Evolutionary conservation across 371 early-diverging fungal species (phyloP).

Genomic region (Mortierella sp.): DNA sequence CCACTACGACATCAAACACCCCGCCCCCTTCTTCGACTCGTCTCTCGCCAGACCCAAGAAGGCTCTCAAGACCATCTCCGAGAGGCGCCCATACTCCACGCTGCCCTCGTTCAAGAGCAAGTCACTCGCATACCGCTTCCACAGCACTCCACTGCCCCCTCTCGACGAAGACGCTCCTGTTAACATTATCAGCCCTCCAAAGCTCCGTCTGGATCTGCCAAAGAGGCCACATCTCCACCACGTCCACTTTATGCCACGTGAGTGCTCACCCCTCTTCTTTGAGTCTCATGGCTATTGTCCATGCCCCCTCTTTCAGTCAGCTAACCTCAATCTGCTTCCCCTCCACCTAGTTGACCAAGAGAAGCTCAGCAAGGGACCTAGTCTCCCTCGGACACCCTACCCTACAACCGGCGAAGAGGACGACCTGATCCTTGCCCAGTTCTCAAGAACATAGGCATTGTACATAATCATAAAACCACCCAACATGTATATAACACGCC

Average conservation of each 20-base stretch:
- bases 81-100: conserved; percentile 1
- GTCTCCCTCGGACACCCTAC: conserved; percentile 40
- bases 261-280: background rate
- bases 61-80: conserved; percentile 4
- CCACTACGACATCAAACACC: conserved; percentile 3
- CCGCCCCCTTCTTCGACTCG: conserved; percentile 3
- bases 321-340: no score
- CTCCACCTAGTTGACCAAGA: conserved; percentile 2
- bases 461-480: no score
- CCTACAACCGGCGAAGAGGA: conserved; percentile 22
- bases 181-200: conserved; percentile 7
- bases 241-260: conserved; percentile 29
- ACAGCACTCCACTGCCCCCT: conserved; percentile 1
- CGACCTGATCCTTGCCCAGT: conserved; percentile 6
- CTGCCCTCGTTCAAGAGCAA: background rate
- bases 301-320: no score
- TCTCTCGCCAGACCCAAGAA: conserved; percentile 4
- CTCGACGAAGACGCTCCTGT: conserved; percentile 5
- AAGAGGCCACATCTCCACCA: background rate
- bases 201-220: conserved; percentile 5
- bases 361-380: conserved; percentile 5
- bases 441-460: background rate
- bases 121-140: background rate
- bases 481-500: background rate
- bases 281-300: no score